Evolutionary conservation across 768 basidiomycete species (phyloP).

Genomic region (Agaricus bisporus): DNA sequence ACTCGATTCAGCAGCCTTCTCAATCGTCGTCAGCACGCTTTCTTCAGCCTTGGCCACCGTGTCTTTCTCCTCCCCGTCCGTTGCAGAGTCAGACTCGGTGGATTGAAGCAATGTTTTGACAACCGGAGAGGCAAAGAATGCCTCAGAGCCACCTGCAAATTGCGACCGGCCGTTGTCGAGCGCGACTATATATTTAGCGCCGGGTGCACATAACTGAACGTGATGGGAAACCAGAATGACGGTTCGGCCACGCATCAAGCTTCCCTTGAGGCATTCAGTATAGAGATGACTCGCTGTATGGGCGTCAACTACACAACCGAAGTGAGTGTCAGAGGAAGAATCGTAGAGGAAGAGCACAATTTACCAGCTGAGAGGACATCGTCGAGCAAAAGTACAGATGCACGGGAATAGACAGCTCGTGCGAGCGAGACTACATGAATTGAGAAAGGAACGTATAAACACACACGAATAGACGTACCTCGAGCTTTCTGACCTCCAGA

Average conservation of each 20-base stretch:
- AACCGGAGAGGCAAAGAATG: conserved; percentile 62
- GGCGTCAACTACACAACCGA: conserved; percentile 60
- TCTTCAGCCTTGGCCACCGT: conserved; percentile 37
- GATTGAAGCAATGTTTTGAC: conserved; percentile 65
- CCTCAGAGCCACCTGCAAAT: conserved; percentile 62
- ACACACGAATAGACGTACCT: conserved; percentile 33
- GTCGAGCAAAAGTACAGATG: conserved; percentile 75
- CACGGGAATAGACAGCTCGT: conserved; percentile 86
- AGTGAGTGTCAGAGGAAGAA: background rate
- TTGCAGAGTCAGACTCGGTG: conserved; percentile 32
- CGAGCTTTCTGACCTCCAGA: conserved; percentile 64
- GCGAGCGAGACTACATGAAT: conserved; percentile 32
- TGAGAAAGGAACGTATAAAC: conserved; percentile 36
- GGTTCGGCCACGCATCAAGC: conserved; percentile 75
- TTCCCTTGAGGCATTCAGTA: conserved; percentile 76
- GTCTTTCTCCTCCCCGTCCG: conserved; percentile 47
- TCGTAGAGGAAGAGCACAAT: conserved; percentile 5
- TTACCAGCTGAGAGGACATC: conserved; percentile 63
- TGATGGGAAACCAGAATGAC: conserved; percentile 94
- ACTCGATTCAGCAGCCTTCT: conserved; percentile 40
- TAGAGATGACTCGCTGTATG: conserved; percentile 90
- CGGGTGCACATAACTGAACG: conserved; percentile 79
- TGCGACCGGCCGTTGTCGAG: conserved; percentile 77
- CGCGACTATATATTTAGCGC: conserved; percentile 76
- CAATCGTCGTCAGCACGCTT: conserved; percentile 30